phyloP scores from a whole-genome alignment of 2,329 filamentous ascomycete genomes.

The Fusarium nygamai region DNA sequence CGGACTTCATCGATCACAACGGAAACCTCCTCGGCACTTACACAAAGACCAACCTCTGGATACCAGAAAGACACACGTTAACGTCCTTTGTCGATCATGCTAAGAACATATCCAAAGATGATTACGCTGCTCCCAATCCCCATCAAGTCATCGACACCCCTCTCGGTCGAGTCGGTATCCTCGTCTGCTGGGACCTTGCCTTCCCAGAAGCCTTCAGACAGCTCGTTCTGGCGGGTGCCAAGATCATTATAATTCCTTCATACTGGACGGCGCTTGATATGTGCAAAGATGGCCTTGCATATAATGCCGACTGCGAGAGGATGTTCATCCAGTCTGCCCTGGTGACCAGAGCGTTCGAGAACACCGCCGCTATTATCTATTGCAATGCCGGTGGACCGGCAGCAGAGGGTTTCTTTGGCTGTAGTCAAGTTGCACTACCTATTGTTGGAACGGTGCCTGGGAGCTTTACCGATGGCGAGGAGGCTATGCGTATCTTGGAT shows the following conservation, averaged over 20 bases:
- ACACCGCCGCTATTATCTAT: slow-evolving; percentile 76
- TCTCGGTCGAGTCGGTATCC: slow-evolving; percentile 63
- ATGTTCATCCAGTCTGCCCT: slow-evolving; percentile 72
- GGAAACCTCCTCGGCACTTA: slow-evolving; percentile 72
- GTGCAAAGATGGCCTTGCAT: slow-evolving; percentile 58
- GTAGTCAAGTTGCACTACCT: slow-evolving; percentile 75
- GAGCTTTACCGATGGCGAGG: slow-evolving; percentile 63
- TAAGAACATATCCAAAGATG: slow-evolving; percentile 55
- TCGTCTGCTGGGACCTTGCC: slow-evolving; percentile 82
- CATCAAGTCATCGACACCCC: slow-evolving; percentile 71
- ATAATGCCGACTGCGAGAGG: slow-evolving; percentile 71
- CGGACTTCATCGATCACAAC: slow-evolving; percentile 74
- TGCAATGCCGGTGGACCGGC: slow-evolving; percentile 70
- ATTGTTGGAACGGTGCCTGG: slow-evolving; percentile 69
- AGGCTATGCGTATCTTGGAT: slow-evolving; percentile 70
- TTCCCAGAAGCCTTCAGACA: slow-evolving; percentile 82
- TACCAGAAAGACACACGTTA: slow-evolving; percentile 72
- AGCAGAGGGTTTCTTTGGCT: slow-evolving; percentile 35
- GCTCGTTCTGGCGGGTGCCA: slow-evolving; percentile 73
- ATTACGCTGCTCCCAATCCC: slow-evolving; percentile 43
- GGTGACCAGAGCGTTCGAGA: slow-evolving; percentile 75
- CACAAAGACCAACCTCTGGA: slow-evolving; percentile 81
- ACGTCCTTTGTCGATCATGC: slow-evolving; percentile 35
- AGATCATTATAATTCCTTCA: slow-evolving; percentile 75
- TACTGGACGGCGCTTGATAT: slow-evolving; percentile 70